Base-by-base conservation (phyloP, 768 basidiomycete species). In the Suillus luteus region DNA sequence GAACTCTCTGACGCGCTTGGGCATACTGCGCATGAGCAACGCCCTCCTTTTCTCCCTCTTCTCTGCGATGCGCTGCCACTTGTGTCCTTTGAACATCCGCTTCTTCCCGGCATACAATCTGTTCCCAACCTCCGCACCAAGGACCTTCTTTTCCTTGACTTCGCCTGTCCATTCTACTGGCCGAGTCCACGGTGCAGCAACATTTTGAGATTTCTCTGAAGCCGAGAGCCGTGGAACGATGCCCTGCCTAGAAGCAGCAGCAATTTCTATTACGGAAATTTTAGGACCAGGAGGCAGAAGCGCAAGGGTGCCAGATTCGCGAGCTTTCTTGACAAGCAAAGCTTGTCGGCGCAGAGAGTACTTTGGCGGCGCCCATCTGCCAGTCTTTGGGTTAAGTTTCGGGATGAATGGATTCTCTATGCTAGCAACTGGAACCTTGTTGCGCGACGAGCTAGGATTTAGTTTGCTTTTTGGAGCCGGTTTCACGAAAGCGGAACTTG, bases 51-150 rank as follows among this genome's bases (percentile, higher is more conserved):
- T 76, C 62, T 77, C 74, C 67, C 79, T 79, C 71, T 80, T 79
- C 62, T 78, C 80, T 67, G 79, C 80, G 67, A 78, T 72, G 41
- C 90, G 84, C 77, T 94, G 89, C 89, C 90, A 93, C 69, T 85
- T 90, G 81, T 94, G 92, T n/a, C 92, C 92, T 81, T 94, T 95
- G 86, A 95, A 94, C 92, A 94, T 94, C 66, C 83, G 80, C 81
- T 86, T 90, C 84, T 84, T 90, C 63, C 82, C 86, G 11, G 88
- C 85, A 67, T 94, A 95, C 68, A 93, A 75, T 61, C 85, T 82
- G 66, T 83, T 82, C 41, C 89, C 89, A 69, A 81, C 70, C 64
- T 87, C 80, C 59, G 83, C 77, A 62, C 89, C 85, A 62, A 78
- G 71, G 37, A 78, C 77, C 46, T 71, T 72, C 72, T 79, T 82